Evolutionary conservation across 768 basidiomycete species (phyloP).

Genomic region (Polyporus arcularius): DNA sequence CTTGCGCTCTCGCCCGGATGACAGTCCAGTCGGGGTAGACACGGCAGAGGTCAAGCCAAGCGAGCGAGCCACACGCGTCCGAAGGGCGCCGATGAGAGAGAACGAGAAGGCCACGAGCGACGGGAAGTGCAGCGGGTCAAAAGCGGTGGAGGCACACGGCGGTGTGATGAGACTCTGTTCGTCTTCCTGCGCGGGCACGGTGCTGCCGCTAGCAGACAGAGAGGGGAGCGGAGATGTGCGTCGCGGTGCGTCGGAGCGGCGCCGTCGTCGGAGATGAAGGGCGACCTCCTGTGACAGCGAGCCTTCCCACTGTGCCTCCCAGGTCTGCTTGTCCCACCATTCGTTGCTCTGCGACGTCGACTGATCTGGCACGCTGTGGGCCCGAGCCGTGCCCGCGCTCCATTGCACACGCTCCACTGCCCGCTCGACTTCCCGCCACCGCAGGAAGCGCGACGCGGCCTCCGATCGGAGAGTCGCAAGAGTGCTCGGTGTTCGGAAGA

Average conservation of each 20-base stretch:
- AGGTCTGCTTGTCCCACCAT: conserved; percentile 60
- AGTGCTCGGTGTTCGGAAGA: conserved; percentile 67
- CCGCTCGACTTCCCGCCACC: conserved; percentile 71
- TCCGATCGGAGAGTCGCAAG: conserved; percentile 58
- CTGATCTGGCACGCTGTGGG: not conserved
- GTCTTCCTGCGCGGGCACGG: not conserved
- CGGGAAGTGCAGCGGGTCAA: conserved; percentile 70
- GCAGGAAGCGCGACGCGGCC: conserved; percentile 68
- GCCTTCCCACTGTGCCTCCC: conserved; percentile 68
- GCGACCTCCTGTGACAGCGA: conserved; percentile 65
- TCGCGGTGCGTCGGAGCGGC: conserved; percentile 8
- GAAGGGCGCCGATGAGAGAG: conserved; percentile 56
- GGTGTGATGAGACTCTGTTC: conserved; percentile 4
- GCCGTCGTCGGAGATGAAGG: conserved; percentile 44
- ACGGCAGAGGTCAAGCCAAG: conserved; percentile 15
- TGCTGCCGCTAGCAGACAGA: conserved; percentile 6
- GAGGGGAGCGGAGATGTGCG: conserved; percentile 10
- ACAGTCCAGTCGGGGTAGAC: not conserved
- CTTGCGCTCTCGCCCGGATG: not conserved
- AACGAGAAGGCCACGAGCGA: conserved; percentile 62
- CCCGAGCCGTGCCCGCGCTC: conserved; percentile 16
- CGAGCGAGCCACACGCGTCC: conserved; percentile 27
- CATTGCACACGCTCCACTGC: conserved; percentile 47
- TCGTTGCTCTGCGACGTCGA: conserved; percentile 1
- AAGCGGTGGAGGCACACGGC: conserved; percentile 31